Percentiles rank a stretch among this genome's conserved stretches.
Conservation (phyloP, 2,329 filamentous ascomycete genomes). For the Alternaria sp. region DNA sequence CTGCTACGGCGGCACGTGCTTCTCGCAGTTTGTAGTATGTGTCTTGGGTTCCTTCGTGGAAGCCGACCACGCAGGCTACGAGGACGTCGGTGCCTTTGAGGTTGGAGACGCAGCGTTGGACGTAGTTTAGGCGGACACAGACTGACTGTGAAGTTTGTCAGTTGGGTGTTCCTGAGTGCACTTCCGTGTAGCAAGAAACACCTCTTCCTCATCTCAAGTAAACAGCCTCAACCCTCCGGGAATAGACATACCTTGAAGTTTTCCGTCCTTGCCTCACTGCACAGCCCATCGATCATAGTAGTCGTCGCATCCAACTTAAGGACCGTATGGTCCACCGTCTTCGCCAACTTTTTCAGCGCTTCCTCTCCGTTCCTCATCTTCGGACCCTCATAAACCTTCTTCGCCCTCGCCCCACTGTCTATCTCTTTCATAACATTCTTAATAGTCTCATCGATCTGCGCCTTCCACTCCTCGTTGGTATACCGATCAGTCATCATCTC, state of each 20-base stretch:
- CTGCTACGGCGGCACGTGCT: slow-evolving; percentile 58
- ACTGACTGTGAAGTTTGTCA: slow-evolving; percentile 56
- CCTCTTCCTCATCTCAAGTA: background rate
- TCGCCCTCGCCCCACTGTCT: slow-evolving; percentile 39
- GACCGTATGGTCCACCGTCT: slow-evolving; percentile 60
- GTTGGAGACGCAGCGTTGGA: slow-evolving; percentile 60
- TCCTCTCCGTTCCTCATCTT: slow-evolving; percentile 38
- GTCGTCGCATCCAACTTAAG: slow-evolving; percentile 59
- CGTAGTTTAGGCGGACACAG: slow-evolving; percentile 64
- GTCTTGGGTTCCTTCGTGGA: slow-evolving; percentile 66
- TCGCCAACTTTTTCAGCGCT: slow-evolving; percentile 43
- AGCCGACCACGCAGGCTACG: slow-evolving; percentile 67
- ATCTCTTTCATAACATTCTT: slow-evolving; percentile 40
- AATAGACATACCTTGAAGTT: slow-evolving; percentile 54
- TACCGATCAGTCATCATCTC: slow-evolving; percentile 54
- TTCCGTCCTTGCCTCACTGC: slow-evolving; percentile 61
- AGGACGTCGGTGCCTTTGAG: slow-evolving; percentile 60
- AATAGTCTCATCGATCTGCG: slow-evolving; percentile 52
- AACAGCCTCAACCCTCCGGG: background rate
- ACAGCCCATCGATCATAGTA: slow-evolving; percentile 62
- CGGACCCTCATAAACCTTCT: slow-evolving; percentile 41
- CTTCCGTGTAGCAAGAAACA: background rate
- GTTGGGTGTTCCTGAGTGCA: background rate
- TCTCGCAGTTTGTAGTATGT: slow-evolving; percentile 62
- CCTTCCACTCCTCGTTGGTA: slow-evolving; percentile 57